phyloP scores from a whole-genome alignment of 129 eudicot genomes.

The Tanacetum coccineum region DNA sequence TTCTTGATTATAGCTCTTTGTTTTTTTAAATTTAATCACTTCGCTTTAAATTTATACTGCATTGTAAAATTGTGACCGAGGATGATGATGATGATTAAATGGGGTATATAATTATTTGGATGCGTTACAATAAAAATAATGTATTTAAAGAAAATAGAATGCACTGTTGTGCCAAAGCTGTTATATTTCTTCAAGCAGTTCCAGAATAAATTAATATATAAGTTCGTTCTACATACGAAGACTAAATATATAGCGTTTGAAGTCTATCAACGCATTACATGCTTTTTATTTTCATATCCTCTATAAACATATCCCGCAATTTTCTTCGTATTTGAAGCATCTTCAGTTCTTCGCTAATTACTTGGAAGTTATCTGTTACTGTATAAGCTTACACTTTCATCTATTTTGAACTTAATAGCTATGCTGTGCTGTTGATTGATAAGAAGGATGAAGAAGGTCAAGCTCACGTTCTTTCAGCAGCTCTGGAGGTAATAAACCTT shows the following conservation, averaged over 20 bases:
- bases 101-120: neutral
- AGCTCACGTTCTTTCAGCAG: slow-evolving; percentile 95
- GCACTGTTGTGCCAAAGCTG: neutral
- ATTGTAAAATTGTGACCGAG: no score
- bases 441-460: slow-evolving; percentile 95
- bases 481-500: slow-evolving; percentile 63
- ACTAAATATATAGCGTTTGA: neutral
- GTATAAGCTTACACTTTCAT: slow-evolving; percentile 10
- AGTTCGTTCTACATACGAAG: no score
- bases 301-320: neutral
- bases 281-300: slow-evolving; percentile 1
- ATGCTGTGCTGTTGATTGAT: slow-evolving; percentile 87
- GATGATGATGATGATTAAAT: neutral
- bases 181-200: no score
- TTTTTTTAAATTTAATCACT: no score
- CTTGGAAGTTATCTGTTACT: slow-evolving; percentile 11
- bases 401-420: slow-evolving; percentile 42
- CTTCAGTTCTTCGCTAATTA: neutral
- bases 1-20: no score
- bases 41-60: no score
- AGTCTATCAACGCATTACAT: neutral
- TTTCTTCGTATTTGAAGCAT: neutral
- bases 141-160: neutral
- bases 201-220: no score
- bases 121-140: neutral